Evolutionary conservation across 495 filamentous ascomycete species (phyloP).

Genomic region (Penicillium flavigenum): DNA sequence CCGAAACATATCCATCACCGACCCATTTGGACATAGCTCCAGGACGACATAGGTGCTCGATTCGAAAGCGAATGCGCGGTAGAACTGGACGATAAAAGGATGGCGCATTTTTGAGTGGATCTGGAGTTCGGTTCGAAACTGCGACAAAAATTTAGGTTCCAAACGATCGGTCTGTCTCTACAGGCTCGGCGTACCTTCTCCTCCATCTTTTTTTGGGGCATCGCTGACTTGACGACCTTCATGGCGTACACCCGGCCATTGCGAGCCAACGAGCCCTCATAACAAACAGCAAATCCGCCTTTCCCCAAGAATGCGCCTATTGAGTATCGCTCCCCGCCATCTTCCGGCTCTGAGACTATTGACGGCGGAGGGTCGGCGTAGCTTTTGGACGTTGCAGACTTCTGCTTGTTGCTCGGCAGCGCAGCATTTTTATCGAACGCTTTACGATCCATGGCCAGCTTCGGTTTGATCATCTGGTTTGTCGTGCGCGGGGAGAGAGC

Average conservation of each 20-base stretch:
- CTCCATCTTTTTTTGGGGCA: conserved; percentile 78
- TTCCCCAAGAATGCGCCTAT: conserved; percentile 85
- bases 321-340: conserved; percentile 72
- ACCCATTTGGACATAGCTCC: conserved; percentile 92
- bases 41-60: conserved; percentile 89
- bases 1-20: conserved; percentile 97
- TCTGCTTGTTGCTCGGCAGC: conserved; percentile 44
- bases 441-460: conserved; percentile 42
- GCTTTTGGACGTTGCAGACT: conserved; percentile 48
- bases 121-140: conserved; percentile 97
- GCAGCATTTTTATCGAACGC: conserved; percentile 56
- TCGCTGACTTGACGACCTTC: conserved; percentile 88
- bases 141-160: conserved; percentile 34
- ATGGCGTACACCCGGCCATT: conserved; percentile 71
- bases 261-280: conserved; percentile 65
- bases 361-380: conserved; percentile 76
- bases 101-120: conserved; percentile 98
- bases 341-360: conserved; percentile 71
- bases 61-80: conserved; percentile 88
- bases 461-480: conserved; percentile 55
- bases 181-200: conserved; percentile 67
- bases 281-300: conserved; percentile 94
- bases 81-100: conserved; percentile 89
- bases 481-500: conserved; percentile 70
- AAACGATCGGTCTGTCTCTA: neutral